These are phyloP conservation scores for Coleophoma crateriformis DNA, from an alignment of 2,329 filamentous ascomycete genomes.

Conservation along the genomic window DNA sequence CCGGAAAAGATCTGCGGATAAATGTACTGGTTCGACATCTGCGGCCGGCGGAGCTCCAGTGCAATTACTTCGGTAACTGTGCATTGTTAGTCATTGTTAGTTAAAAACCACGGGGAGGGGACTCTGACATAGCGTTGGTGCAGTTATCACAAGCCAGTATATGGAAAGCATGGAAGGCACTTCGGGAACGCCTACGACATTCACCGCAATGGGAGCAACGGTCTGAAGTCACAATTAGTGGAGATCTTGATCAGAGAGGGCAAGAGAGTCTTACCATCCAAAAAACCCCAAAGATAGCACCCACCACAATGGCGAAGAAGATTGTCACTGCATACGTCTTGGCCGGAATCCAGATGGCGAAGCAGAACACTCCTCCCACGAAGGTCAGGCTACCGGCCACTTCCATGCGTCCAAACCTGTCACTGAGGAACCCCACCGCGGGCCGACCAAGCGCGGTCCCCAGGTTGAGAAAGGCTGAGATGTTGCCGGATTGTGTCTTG, in stretches of 20 bases:
- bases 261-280: slow-evolving; percentile 31
- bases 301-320: slow-evolving; percentile 37
- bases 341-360: slow-evolving; percentile 41
- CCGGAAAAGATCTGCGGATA: slow-evolving; percentile 33
- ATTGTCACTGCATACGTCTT: slow-evolving; percentile 33
- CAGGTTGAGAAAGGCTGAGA: slow-evolving; percentile 39
- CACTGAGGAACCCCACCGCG: slow-evolving; percentile 37
- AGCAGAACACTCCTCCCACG: slow-evolving; percentile 30
- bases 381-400: slow-evolving; percentile 33
- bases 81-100: background rate
- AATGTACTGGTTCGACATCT: slow-evolving; percentile 24
- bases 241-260: too few relatives aligned
- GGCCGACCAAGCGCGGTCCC: slow-evolving; percentile 41
- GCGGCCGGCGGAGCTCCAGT: slow-evolving; percentile 29
- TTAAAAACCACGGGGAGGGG: background rate
- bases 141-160: slow-evolving; percentile 28
- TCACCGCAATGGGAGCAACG: slow-evolving; percentile 32
- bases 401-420: slow-evolving; percentile 36
- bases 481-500: slow-evolving; percentile 30
- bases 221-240: slow-evolving; percentile 21
- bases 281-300: slow-evolving; percentile 40
- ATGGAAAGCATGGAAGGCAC: slow-evolving; percentile 33
- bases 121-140: slow-evolving; percentile 29
- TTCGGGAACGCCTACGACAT: slow-evolving; percentile 33
- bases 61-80: slow-evolving; percentile 34